Conservation (phyloP, 257 asterid species). For the Przewalskia tangutica region DNA sequence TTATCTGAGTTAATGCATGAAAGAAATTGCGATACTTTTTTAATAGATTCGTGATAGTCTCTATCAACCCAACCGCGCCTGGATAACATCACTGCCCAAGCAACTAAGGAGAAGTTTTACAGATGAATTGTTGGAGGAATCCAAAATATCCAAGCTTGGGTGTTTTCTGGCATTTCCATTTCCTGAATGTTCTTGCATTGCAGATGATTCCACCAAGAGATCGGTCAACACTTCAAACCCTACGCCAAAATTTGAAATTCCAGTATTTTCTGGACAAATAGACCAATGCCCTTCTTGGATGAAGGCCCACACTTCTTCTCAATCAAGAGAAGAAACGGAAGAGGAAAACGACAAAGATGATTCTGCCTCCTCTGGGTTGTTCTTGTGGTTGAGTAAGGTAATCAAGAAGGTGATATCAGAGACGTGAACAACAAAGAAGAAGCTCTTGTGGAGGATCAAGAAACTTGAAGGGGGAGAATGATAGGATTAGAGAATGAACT, state of each 20-base stretch:
- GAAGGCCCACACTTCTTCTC: slow-evolving; percentile 19
- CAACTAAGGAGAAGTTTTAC: slow-evolving; percentile 47
- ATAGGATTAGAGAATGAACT: slow-evolving; percentile 17
- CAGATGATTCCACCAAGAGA: slow-evolving; percentile 13
- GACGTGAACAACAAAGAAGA: slow-evolving; percentile 70
- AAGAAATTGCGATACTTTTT: slow-evolving; percentile 38
- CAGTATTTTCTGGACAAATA: slow-evolving; percentile 25
- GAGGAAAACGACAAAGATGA: slow-evolving; percentile 56
- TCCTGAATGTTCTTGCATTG: slow-evolving; percentile 75
- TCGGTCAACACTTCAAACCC: slow-evolving; percentile 28
- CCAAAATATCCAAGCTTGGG: slow-evolving; percentile 31
- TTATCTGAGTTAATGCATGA: slow-evolving; percentile 34
- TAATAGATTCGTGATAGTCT: slow-evolving; percentile 61
- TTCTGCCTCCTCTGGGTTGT: slow-evolving; percentile 37
- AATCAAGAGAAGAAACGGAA: slow-evolving; percentile 31
- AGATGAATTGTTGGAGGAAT: slow-evolving; percentile 45
- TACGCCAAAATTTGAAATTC: slow-evolving; percentile 22
- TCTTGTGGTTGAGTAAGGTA: slow-evolving; percentile 41
- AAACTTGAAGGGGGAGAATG: slow-evolving; percentile 88
- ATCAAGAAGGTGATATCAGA: slow-evolving; percentile 37
- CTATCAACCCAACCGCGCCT: slow-evolving; percentile 74
- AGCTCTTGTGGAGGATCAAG: slow-evolving; percentile 80
- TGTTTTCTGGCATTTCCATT: slow-evolving; percentile 75
- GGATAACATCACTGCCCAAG: slow-evolving; percentile 53
- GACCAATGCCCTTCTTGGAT: slow-evolving; percentile 70